Conservation (phyloP, 164 flowering plant species). For the Hamamelis virginiana region DNA sequence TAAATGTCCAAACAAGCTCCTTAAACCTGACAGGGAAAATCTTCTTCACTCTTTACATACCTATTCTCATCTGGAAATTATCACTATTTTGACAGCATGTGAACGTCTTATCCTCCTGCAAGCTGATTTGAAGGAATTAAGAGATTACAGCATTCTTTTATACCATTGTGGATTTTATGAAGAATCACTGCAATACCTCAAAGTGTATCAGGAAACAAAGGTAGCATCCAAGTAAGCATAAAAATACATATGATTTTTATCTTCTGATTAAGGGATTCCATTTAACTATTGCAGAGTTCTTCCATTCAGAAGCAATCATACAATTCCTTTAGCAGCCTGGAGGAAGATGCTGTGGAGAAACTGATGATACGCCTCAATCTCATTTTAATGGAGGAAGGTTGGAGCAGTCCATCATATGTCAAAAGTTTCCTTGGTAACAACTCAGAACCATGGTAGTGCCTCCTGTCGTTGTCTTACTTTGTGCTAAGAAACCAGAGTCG, state of each 20-base stretch:
- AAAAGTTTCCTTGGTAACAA: conserved; percentile 43
- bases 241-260: background rate
- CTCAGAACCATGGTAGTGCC: conserved; percentile 78
- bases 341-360: conserved; percentile 65
- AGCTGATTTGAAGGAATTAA: conserved; percentile 51
- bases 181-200: conserved; percentile 58
- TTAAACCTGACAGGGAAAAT: background rate
- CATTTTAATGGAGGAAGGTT: conserved; percentile 65
- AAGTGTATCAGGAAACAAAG: conserved; percentile 49
- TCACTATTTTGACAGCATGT: conserved; percentile 55
- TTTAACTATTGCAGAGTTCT: conserved; percentile 25
- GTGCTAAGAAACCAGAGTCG: too few relatives aligned
- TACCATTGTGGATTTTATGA: conserved; percentile 75
- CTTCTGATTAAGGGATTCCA: background rate
- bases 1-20: background rate
- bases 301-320: conserved; percentile 19
- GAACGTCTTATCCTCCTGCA: conserved; percentile 72
- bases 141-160: conserved; percentile 83
- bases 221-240: conserved; percentile 24
- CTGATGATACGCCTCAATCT: conserved; percentile 67
- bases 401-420: conserved; percentile 39
- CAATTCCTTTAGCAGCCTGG: conserved; percentile 29
- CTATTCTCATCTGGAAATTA: background rate
- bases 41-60: background rate
- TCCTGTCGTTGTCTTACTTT: background rate